Evolutionary conservation across 129 eudicot genomes (phyloP).

Genomic region (Arctium lappa): DNA sequence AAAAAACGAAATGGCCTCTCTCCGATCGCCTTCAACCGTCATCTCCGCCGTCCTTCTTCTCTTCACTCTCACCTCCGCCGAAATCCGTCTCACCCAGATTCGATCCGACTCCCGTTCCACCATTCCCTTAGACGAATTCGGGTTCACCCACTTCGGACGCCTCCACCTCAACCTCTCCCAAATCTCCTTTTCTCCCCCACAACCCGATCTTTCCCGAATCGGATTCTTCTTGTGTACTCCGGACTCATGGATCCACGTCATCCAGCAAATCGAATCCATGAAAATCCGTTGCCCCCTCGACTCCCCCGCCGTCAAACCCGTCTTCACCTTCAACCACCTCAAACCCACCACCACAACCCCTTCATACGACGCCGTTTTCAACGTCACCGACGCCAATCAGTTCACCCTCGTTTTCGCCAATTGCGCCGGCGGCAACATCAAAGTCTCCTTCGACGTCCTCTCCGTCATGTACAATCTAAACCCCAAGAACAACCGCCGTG

Average conservation of each 20-base stretch:
- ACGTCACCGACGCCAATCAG: slow-evolving; percentile 32
- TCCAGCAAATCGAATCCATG: slow-evolving; percentile 34
- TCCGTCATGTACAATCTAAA: slow-evolving; percentile 45
- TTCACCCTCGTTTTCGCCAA: slow-evolving; percentile 50
- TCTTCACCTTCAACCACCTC: slow-evolving; percentile 37
- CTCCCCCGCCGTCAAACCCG: slow-evolving; percentile 33
- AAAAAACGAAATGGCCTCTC: slow-evolving; percentile 14
- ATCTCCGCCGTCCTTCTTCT: neutral
- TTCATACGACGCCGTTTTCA: slow-evolving; percentile 14
- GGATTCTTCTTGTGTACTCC: slow-evolving; percentile 48
- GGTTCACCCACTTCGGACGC: slow-evolving; percentile 49
- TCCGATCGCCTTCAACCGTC: neutral
- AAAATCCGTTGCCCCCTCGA: slow-evolving; percentile 43
- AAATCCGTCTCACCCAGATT: slow-evolving; percentile 40
- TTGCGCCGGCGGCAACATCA: slow-evolving; percentile 28
- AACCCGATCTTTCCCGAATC: slow-evolving; percentile 39
- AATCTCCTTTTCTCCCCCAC: slow-evolving; percentile 28
- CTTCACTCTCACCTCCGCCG: slow-evolving; percentile 31
- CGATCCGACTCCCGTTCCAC: slow-evolving; percentile 45
- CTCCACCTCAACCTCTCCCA: slow-evolving; percentile 44
- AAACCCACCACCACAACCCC: slow-evolving; percentile 26
- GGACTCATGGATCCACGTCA: slow-evolving; percentile 42
- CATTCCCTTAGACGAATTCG: slow-evolving; percentile 52
- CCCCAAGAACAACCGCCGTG: slow-evolving; percentile 26
- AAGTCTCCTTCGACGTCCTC: slow-evolving; percentile 35